Base-by-base conservation (phyloP, 805 yeast genomes). In the Candida andamanensis region DNA sequence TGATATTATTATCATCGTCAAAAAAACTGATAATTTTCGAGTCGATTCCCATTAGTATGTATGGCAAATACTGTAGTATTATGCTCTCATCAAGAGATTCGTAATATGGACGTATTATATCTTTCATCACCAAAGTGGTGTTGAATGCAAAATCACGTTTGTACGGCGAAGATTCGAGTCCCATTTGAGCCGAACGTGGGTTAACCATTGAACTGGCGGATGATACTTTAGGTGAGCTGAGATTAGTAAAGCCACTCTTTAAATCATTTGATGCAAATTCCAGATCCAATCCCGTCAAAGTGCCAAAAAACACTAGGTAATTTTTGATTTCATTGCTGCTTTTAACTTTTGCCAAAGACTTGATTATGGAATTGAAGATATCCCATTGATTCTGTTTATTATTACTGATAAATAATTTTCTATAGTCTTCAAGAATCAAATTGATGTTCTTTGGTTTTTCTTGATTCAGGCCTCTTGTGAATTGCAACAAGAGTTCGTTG, bases 21-120 rank as follows among this genome's bases (percentile, higher is more conserved):
- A 53, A 52, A 35, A 76, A 64, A 1, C 75, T 67, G 29, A 80
- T 67, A 36, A 78, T 39, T 19, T 67, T 69, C 3, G 85, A 75
- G 17, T 80, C 80, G 2, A 77, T 66, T 0, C 85, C 87, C n/a
- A 73, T 49, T 27, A 81, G 47, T 0, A 81, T 67, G 41, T 69
- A 80, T 5, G 74, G 63, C 3, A 79, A 56, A 41, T 62, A 65
- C 24, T 61, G 56, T 27, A 76, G 32, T 3, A 79, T 64, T 2
- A 40, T 36, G 10, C 46, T 49, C 41, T 60, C 67, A 5, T 49
- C 45, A 15, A 56, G 29, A 1, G 60, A 41, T 21, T 55, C 53
- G 36, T 60, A 60, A 46, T 54, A 58, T 10, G 59, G 61, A 13
- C 42, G 34, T n/a, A 43, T 44, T 5, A 40, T 12, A 24, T 40